A percentile compares a stretch with the other conserved stretches of the same genome.
phyloP scores from a whole-genome alignment of 768 basidiomycete species.

The Tulasnella sp. region DNA sequence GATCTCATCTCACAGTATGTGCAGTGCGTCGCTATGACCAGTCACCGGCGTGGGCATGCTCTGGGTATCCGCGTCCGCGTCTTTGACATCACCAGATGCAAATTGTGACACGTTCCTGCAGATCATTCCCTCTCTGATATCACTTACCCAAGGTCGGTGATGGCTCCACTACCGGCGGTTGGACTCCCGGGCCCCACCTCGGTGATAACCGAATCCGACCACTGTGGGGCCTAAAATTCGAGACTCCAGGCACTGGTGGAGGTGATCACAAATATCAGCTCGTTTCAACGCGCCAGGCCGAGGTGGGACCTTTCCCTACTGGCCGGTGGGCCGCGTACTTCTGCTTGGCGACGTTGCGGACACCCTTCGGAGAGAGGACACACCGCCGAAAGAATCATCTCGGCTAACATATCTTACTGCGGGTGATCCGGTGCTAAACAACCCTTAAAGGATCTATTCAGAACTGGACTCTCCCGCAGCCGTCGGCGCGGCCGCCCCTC shows the following conservation, averaged over 20 bases:
- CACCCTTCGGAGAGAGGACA: neutral
- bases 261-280: neutral
- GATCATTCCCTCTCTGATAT: neutral
- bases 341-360: no score
- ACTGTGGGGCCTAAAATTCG: neutral
- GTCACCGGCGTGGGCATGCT: no score
- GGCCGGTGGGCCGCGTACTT: neutral
- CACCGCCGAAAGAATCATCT: constrained; percentile 2
- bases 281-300: neutral
- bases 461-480: neutral
- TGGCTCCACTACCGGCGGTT: neutral
- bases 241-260: neutral
- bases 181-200: neutral
- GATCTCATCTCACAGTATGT: no score
- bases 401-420: neutral
- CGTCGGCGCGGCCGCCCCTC: neutral
- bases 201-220: neutral
- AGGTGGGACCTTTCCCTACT: neutral
- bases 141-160: neutral
- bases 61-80: no score
- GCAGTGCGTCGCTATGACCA: no score
- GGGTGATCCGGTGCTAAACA: constrained; percentile 32
- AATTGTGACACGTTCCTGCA: neutral
- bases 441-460: neutral
- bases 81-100: neutral